Conservation (phyloP, 1,284 basidiomycete species). For the Austroboletus olivaceoglutinosus region DNA sequence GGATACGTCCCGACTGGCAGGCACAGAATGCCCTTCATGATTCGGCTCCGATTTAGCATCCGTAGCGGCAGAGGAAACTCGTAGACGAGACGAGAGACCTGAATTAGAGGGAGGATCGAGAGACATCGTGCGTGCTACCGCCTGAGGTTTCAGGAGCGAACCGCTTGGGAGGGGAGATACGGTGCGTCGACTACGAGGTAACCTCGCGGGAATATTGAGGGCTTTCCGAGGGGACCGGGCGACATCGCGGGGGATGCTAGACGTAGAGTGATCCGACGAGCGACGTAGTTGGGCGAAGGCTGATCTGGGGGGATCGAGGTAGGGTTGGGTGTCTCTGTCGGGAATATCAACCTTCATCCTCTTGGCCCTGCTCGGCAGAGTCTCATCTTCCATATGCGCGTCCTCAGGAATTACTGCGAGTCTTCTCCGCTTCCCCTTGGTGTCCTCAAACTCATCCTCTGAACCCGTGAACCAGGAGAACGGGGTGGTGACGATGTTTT, state of each 20-base stretch:
- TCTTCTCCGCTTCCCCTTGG: slow-evolving; percentile 52
- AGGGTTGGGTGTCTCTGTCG: slow-evolving; percentile 36
- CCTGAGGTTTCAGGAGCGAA: slow-evolving; percentile 30
- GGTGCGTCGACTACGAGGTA: slow-evolving; percentile 38
- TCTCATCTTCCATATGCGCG: slow-evolving; percentile 28
- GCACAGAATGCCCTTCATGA: slow-evolving; percentile 33
- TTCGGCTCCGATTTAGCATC: slow-evolving; percentile 44
- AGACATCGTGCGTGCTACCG: slow-evolving; percentile 56
- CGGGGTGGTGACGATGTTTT: slow-evolving; percentile 62
- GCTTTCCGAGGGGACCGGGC: slow-evolving; percentile 29
- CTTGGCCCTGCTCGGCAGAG: slow-evolving; percentile 40
- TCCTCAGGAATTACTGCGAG: slow-evolving; percentile 35
- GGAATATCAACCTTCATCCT: slow-evolving; percentile 56
- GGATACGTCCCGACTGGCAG: slow-evolving; percentile 36
- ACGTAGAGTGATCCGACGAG: slow-evolving; percentile 5
- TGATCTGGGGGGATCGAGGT: slow-evolving; percentile 55
- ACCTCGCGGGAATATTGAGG: slow-evolving; percentile 29
- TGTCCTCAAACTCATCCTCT: slow-evolving; percentile 46
- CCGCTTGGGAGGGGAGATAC: slow-evolving; percentile 37
- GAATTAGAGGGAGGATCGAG: slow-evolving; percentile 51
- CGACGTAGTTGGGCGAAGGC: slow-evolving; percentile 39
- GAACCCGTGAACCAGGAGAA: slow-evolving; percentile 55
- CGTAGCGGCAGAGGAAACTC: slow-evolving; percentile 18
- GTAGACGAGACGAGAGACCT: slow-evolving; percentile 25
- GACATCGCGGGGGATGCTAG: slow-evolving; percentile 10